Base-by-base conservation (phyloP, 2,329 filamentous ascomycete genomes). In the Zymoseptoria crescenta region DNA sequence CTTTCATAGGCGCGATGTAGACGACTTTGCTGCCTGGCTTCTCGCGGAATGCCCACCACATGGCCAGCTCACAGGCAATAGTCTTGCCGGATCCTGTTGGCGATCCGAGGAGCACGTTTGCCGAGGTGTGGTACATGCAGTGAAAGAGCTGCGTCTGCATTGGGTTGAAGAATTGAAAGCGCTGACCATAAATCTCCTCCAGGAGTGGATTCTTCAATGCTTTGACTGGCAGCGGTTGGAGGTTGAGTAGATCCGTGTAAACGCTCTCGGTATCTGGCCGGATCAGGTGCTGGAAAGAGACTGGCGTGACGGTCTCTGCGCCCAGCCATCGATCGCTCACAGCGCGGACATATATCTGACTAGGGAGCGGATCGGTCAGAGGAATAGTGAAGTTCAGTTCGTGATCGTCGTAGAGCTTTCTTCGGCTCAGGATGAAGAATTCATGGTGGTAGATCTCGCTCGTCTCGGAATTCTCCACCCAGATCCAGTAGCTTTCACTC, bases 111-210 rank as follows among this genome's bases (percentile, higher is more conserved):
- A 99, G 82, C 4, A 99, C 92, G 70, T 99, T 99, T 52, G 89
- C 87, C 7, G 88, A 76, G 0, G 94, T 96, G 72, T 97, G 88
- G 66, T 99, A 99, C 35, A 99, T 82, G 13, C 91, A 93, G 70
- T 99, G 94, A 75, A 99, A 99, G 55, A 99, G 91, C 70, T 99
- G 94, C 0, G 94, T 97, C 74, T 99, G 94, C 95, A 99, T 97
- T 0, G 94, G 94, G 71, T 99, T 99, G 81, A 99, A 99, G 75
- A 87, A 99, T 64, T 94, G 87, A 74, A 99, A 99, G 30, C 91
- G 84, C 71, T 93, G 80, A 0, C 82, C 86, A 69, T 99, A 99
- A 1, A 99, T 83, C 61, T 94, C 90, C 72, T 99, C 93, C 0
- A 99, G 75, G 0, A 86, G 80, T 0, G 90, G 86, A 63, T 97